phyloP scores from a whole-genome alignment of 139 green algal genomes.

The Tetraselmis striata region DNA sequence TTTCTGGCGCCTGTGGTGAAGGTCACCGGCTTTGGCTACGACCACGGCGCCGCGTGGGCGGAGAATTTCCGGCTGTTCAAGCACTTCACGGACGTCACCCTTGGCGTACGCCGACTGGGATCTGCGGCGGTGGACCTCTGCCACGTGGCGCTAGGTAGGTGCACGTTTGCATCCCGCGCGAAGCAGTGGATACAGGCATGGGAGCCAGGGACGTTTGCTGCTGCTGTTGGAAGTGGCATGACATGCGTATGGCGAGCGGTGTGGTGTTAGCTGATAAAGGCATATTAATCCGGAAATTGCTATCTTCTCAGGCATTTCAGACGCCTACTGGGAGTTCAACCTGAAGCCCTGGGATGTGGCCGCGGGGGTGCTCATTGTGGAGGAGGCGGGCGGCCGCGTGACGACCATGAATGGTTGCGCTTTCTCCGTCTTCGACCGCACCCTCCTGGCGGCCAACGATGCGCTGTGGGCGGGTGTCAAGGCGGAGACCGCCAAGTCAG shows the following conservation, averaged over 20 bases:
- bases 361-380: slow-evolving; percentile 57
- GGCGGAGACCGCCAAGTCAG: slow-evolving; percentile 26
- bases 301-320: slow-evolving; percentile 42
- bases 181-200: no score
- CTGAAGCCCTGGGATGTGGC: slow-evolving; percentile 70
- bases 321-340: slow-evolving; percentile 70
- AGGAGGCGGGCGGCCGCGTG: slow-evolving; percentile 47
- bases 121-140: slow-evolving; percentile 87
- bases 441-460: slow-evolving; percentile 42
- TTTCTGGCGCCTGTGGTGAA: slow-evolving; percentile 33
- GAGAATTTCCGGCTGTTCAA: slow-evolving; percentile 86
- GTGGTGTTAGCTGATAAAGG: not conserved
- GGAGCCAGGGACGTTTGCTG: no score
- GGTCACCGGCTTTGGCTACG: slow-evolving; percentile 83
- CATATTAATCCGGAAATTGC: no score
- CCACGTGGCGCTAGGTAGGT: slow-evolving; percentile 75
- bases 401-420: slow-evolving; percentile 67
- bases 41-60: slow-evolving; percentile 73
- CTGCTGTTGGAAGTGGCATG: no score
- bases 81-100: slow-evolving; percentile 74
- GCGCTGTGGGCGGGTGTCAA: slow-evolving; percentile 45
- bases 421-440: slow-evolving; percentile 58
- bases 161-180: no score
- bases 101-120: slow-evolving; percentile 74
- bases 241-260: no score